Evolutionary conservation across 2,329 filamentous ascomycete genomes (phyloP).

Genomic region (Cryphonectria japonica): DNA sequence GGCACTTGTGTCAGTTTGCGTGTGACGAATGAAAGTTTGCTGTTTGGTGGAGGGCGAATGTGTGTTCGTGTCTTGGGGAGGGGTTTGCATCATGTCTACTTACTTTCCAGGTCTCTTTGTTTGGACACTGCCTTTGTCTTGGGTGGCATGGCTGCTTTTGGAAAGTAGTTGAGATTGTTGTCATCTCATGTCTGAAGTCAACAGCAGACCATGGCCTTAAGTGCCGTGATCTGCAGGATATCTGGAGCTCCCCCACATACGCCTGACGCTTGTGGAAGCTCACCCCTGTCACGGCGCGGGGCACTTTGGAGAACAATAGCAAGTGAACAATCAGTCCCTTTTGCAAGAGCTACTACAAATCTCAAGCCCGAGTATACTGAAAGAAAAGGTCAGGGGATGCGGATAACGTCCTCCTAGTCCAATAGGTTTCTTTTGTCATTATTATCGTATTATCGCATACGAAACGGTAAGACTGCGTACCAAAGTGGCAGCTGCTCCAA

Average conservation of each 20-base stretch:
- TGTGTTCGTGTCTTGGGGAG: not conserved
- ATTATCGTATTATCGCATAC: conserved; percentile 15
- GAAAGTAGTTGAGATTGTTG: not conserved
- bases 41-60: not conserved
- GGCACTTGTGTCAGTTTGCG: not conserved
- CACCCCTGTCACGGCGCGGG: not conserved
- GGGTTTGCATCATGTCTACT: not conserved
- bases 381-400: not conserved
- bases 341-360: no score
- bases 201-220: not conserved
- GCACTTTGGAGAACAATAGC: conserved; percentile 12
- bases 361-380: not conserved
- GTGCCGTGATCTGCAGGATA: conserved; percentile 9
- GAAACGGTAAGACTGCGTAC: not conserved
- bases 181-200: not conserved
- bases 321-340: conserved; percentile 6
- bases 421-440: conserved; percentile 4
- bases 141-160: conserved; percentile 30
- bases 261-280: not conserved
- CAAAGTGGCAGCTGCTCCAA: not conserved
- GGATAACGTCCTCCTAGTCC: not conserved
- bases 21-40: not conserved
- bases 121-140: conserved; percentile 29
- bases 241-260: conserved; percentile 12
- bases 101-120: conserved; percentile 30